A percentile compares a stretch with the other conserved stretches of the same genome.
phyloP scores from a whole-genome alignment of 2,329 filamentous ascomycete species.

The Aspergillus neotritici region DNA sequence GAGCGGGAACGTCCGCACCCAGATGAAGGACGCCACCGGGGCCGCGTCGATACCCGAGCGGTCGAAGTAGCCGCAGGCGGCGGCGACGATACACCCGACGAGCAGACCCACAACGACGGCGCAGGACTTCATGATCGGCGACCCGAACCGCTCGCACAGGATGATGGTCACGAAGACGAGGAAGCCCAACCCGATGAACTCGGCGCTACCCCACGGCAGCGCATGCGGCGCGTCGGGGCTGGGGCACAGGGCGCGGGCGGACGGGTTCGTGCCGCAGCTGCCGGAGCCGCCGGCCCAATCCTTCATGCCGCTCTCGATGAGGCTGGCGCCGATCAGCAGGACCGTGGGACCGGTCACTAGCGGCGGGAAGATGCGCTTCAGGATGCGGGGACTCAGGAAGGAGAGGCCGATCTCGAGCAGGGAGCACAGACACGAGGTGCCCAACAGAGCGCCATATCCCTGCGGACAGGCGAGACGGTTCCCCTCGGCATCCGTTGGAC shows the following conservation, averaged over 20 bases:
- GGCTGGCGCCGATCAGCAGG: slow-evolving; percentile 60
- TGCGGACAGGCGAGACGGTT: slow-evolving; percentile 57
- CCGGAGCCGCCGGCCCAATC: slow-evolving; percentile 64
- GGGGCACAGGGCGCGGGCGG: slow-evolving; percentile 55
- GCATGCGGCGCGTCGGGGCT: slow-evolving; percentile 54
- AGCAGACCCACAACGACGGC: slow-evolving; percentile 60
- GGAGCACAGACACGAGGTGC: slow-evolving; percentile 47
- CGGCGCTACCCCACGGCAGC: slow-evolving; percentile 57
- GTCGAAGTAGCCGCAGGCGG: slow-evolving; percentile 61
- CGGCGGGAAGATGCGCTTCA: slow-evolving; percentile 62
- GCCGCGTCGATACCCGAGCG: slow-evolving; percentile 53
- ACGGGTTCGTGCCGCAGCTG: slow-evolving; percentile 35
- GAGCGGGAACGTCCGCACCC: slow-evolving; percentile 64
- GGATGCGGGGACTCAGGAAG: slow-evolving; percentile 55
- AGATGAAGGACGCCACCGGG: slow-evolving; percentile 62
- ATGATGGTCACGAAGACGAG: slow-evolving; percentile 63
- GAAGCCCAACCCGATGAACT: slow-evolving; percentile 64
- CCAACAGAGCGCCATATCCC: slow-evolving; percentile 61
- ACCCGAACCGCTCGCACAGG: slow-evolving; percentile 62
- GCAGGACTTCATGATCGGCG: slow-evolving; percentile 64
- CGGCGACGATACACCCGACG: slow-evolving; percentile 63
- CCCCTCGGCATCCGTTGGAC: slow-evolving; percentile 52
- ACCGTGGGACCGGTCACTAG: slow-evolving; percentile 64
- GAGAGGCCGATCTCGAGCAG: slow-evolving; percentile 58
- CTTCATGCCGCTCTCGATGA: slow-evolving; percentile 58